Conservation (phyloP, 78 protist species). For the Monosiga brevicollis region DNA sequence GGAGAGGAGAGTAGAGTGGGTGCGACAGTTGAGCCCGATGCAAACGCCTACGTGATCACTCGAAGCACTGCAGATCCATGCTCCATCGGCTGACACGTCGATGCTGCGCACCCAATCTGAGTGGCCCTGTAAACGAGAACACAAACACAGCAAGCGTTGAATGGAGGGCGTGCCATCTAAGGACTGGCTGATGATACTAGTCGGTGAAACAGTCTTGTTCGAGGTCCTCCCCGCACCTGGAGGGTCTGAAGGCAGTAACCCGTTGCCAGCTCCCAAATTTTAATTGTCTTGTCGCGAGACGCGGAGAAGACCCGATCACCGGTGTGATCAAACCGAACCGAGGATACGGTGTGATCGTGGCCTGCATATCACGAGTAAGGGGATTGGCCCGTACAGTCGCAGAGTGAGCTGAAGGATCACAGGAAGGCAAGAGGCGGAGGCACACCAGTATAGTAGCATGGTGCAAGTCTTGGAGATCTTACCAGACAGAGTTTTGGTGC, state of each 20-base stretch:
- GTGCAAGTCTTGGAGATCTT: too few relatives aligned
- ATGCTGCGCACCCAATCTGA: slow-evolving; percentile 71
- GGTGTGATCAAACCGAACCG: slow-evolving; percentile 45
- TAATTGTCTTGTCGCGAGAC: slow-evolving; percentile 64
- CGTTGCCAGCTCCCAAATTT: slow-evolving; percentile 58
- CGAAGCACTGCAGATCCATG: slow-evolving; percentile 31
- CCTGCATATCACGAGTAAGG: not conserved
- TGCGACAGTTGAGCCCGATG: not conserved
- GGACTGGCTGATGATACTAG: too few relatives aligned
- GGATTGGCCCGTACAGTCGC: not conserved
- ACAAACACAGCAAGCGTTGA: too few relatives aligned
- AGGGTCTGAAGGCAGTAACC: slow-evolving; percentile 18
- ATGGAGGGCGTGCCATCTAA: too few relatives aligned
- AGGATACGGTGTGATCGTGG: slow-evolving; percentile 68
- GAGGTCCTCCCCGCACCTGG: not conserved
- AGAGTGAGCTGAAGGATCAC: not conserved
- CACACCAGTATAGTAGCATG: too few relatives aligned
- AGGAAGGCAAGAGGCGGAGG: too few relatives aligned
- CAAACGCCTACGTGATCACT: slow-evolving; percentile 26
- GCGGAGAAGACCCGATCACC: slow-evolving; percentile 55
- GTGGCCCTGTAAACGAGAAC: too few relatives aligned
- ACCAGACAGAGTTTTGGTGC: slow-evolving; percentile 51
- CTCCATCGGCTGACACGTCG: slow-evolving; percentile 28
- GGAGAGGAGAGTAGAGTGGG: not conserved
- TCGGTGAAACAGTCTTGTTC: too few relatives aligned